Evolutionary conservation across 2,329 filamentous ascomycete genomes (phyloP).

Genomic region (Nemania sp.): DNA sequence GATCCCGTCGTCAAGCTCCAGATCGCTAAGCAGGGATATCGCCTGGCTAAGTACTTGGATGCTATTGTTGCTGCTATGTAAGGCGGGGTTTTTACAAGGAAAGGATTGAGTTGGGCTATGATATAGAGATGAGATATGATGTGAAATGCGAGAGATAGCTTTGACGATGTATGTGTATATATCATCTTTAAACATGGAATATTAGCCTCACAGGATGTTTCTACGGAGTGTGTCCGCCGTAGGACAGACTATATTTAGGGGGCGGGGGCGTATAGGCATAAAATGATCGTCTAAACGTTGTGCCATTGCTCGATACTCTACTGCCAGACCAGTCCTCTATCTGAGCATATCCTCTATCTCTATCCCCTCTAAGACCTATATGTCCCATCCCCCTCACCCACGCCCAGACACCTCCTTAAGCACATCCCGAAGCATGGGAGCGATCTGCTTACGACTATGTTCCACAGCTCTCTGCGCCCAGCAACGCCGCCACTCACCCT

Average conservation of each 20-base stretch:
- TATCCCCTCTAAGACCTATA: not conserved
- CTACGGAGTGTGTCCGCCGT: no score
- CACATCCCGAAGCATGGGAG: slow-evolving; percentile 71
- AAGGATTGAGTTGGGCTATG: not conserved
- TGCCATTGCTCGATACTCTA: not conserved
- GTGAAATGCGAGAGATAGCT: not conserved
- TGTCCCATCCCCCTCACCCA: not conserved
- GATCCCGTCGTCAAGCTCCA: slow-evolving; percentile 57
- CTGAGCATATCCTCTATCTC: not conserved
- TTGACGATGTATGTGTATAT: not conserved
- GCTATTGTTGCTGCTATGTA: slow-evolving; percentile 48
- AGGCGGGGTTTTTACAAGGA: no score
- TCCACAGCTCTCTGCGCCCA: slow-evolving; percentile 76
- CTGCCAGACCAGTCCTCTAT: not conserved
- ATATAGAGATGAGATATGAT: not conserved
- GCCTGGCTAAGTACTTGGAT: slow-evolving; percentile 52
- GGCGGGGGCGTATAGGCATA: not conserved
- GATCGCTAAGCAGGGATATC: slow-evolving; percentile 60
- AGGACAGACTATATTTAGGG: no score
- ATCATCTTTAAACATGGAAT: not conserved
- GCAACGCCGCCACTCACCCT: slow-evolving; percentile 56
- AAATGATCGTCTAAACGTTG: not conserved
- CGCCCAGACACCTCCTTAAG: slow-evolving; percentile 52
- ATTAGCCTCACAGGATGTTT: no score
- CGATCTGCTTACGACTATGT: slow-evolving; percentile 76